Conservation (phyloP, 1,139 yeast species). For the Saccharomycopsis hybrid region DNA sequence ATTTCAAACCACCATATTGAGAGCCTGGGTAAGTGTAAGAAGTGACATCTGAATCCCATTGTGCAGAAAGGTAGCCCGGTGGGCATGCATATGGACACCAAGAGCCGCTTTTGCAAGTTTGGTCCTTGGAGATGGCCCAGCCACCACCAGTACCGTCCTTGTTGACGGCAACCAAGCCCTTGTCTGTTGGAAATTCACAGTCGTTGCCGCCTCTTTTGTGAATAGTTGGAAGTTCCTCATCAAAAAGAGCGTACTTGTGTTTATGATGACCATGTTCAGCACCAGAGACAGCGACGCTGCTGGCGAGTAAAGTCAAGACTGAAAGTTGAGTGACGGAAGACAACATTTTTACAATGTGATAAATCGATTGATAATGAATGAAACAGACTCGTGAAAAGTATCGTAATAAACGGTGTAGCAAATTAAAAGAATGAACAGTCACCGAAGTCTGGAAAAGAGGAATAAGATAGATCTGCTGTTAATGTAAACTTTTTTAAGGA, state of each 20-base stretch:
- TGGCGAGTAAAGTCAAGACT: slow-evolving; percentile 1
- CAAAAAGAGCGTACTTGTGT: slow-evolving; percentile 17
- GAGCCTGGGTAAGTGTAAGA: slow-evolving; percentile 62
- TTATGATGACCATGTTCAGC: slow-evolving; percentile 7
- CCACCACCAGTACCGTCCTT: slow-evolving; percentile 57
- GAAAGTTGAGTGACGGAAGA: slow-evolving; percentile 1
- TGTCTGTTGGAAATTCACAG: slow-evolving; percentile 60
- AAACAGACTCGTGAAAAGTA: no score
- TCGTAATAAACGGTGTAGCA: no score
- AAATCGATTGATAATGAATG: no score
- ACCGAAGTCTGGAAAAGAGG: no score
- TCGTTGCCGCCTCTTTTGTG: slow-evolving; percentile 32
- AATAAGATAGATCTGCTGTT: no score
- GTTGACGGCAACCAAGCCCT: slow-evolving; percentile 67
- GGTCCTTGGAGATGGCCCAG: slow-evolving; percentile 84
- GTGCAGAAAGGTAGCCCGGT: slow-evolving; percentile 75
- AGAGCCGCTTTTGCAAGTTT: slow-evolving; percentile 61
- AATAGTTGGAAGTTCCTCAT: slow-evolving; percentile 2
- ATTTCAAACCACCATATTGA: slow-evolving; percentile 74
- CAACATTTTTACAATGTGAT: no score
- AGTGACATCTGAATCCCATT: slow-evolving; percentile 62
- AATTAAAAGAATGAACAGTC: no score
- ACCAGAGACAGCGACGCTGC: not conserved
- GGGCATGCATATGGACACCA: slow-evolving; percentile 90
- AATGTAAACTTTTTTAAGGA: no score